phyloP scores from a whole-genome alignment of 148 eudicot genomes.

The Rhododendron mucronatum region DNA sequence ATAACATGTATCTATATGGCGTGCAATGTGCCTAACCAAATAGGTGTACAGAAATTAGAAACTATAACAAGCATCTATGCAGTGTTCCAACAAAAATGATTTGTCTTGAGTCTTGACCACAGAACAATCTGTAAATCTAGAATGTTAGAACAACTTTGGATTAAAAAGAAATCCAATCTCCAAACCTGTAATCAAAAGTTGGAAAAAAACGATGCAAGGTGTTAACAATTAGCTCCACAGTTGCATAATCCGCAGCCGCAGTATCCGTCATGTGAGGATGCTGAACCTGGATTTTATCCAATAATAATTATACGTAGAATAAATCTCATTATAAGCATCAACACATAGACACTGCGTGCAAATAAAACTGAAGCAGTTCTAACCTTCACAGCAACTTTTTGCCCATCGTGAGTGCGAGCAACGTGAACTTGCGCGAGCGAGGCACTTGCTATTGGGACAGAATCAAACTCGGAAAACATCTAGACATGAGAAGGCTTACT shows the following conservation, averaged over 20 bases:
- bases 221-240: slow-evolving; percentile 82
- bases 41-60: not conserved
- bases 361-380: slow-evolving; percentile 9
- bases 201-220: slow-evolving; percentile 79
- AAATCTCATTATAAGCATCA: not conserved
- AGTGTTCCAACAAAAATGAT: not conserved
- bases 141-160: not conserved
- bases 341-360: not conserved
- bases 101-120: not conserved
- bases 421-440: slow-evolving; percentile 97
- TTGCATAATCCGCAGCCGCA: slow-evolving; percentile 97
- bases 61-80: not conserved
- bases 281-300: slow-evolving; percentile 64
- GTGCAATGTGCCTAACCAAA: not conserved
- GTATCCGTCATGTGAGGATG: slow-evolving; percentile 98
- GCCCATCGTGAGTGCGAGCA: slow-evolving; percentile 71
- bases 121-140: not conserved
- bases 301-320: not conserved
- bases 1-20: not conserved
- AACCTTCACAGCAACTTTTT: slow-evolving; percentile 99
- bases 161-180: not conserved
- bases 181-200: slow-evolving; percentile 86
- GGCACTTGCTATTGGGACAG: slow-evolving; percentile 97
- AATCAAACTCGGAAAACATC: slow-evolving; percentile 88
- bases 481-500: slow-evolving; percentile 27